phyloP scores from a whole-genome alignment of 495 filamentous ascomycete species.

The Penicillium bovifimosum region DNA sequence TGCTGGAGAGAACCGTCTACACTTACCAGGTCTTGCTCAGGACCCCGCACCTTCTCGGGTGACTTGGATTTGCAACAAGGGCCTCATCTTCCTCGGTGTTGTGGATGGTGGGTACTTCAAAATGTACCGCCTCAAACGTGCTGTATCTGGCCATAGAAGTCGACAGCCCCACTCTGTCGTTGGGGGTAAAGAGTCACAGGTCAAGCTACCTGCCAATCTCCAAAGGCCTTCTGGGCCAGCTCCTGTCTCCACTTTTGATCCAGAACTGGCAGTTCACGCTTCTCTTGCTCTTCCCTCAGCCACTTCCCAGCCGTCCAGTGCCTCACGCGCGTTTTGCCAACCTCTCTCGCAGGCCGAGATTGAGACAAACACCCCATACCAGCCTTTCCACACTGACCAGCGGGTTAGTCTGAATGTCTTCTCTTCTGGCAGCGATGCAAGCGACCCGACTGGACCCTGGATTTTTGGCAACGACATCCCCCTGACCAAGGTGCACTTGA shows the following conservation, averaged over 20 bases:
- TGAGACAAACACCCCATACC: conserved; percentile 84
- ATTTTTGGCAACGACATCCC: conserved; percentile 63
- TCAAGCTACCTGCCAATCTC: conserved; percentile 50
- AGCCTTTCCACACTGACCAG: conserved; percentile 84
- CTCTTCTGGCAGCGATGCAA: conserved; percentile 18
- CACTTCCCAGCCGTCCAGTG: conserved; percentile 25
- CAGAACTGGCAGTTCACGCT: conserved; percentile 26
- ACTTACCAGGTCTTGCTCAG: conserved; percentile 54
- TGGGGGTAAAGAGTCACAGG: conserved; percentile 57
- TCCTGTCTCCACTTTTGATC: conserved; percentile 25
- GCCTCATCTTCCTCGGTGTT: conserved; percentile 33
- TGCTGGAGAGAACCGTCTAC: conserved; percentile 76
- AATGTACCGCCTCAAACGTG: conserved; percentile 58
- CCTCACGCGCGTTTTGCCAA: conserved; percentile 36
- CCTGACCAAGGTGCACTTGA: conserved; percentile 57
- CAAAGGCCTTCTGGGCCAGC: conserved; percentile 35
- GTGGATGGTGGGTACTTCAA: conserved; percentile 48
- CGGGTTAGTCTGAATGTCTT: conserved; percentile 68
- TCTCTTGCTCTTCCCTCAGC: conserved; percentile 33
- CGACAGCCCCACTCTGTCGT: conserved; percentile 48
- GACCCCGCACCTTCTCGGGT: conserved; percentile 40
- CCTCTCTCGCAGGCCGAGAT: conserved; percentile 81
- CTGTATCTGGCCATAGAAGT: conserved; percentile 33
- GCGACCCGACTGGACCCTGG: conserved; percentile 47
- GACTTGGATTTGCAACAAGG: conserved; percentile 36